Base-by-base conservation (phyloP, 139 green algal species). In the Chara braunii region DNA sequence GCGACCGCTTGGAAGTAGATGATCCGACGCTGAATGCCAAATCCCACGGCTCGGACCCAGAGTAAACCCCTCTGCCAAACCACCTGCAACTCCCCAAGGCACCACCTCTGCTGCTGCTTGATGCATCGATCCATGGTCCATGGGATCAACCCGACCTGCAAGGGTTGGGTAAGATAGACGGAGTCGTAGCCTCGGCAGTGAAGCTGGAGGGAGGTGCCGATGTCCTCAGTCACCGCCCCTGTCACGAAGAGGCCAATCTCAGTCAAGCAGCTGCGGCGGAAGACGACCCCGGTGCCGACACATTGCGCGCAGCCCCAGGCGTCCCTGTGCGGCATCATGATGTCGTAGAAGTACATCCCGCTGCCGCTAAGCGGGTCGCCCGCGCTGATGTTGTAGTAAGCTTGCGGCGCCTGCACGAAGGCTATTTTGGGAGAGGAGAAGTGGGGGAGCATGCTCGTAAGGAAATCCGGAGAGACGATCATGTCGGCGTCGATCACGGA, bases 291-390 rank as follows among this genome's bases (percentile, higher is more conserved):
- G 4, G 53, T 72, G 2, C 63, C 63, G 23, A n/a, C n/a, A n/a
- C n/a, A n/a, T n/a, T n/a, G n/a, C n/a, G n/a, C n/a, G n/a, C n/a
- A n/a, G n/a, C n/a, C n/a, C n/a, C n/a, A n/a, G n/a, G n/a, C n/a
- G n/a, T n/a, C n/a, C n/a, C n/a, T n/a, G n/a, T n/a, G n/a, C n/a
- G n/a, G n/a, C 5, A 72, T 28, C 22, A 72, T 33, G 7, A 72
- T 54, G 35, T 72, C 63, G 63, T 72, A 72, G 1, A 72, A 72
- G n/a, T n/a, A n/a, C n/a, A n/a, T n/a, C n/a, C n/a, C n/a, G n/a
- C n/a, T n/a, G 51, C 66, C 63, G 2, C 66, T 72, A n/a, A 72
- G 51, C 3, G 63, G 63, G 18, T 72, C 63, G 2, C 63, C 63
- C 30, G 53, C 42, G 7, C 64, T 54, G 37, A 72, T 72, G 31